Base-by-base conservation (phyloP, 139 green algal species). In the Haematococcus lacustris region DNA sequence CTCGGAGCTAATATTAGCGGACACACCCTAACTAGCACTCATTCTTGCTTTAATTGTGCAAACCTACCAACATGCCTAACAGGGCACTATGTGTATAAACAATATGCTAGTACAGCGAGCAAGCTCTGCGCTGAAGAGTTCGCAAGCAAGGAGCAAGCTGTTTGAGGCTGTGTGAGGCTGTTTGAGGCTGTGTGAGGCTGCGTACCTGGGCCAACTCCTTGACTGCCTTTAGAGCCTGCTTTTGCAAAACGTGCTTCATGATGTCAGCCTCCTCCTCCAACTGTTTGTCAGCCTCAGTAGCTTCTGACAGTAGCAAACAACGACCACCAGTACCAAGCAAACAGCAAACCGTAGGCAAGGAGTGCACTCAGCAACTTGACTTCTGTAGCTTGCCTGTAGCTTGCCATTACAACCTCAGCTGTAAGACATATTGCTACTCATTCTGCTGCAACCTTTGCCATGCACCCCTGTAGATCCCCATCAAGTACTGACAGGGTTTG, bases 171-270 rank as follows among this genome's bases (percentile, higher is more conserved):
- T n/a, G n/a, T n/a, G n/a, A n/a, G n/a, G n/a, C n/a, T n/a, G n/a
- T n/a, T n/a, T n/a, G n/a, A n/a, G n/a, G n/a, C n/a, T n/a, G n/a
- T n/a, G n/a, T n/a, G n/a, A 67, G 74, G 4, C 57, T 51, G 1
- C 76, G 6, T 63, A 89, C 91, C 83, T 89, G 88, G 1, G 95
- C 95, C 70, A 98, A 84, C 84, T 99, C 95, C 81, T 93, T 88
- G 39, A 93, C 94, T 25, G 84, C 90, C 80, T 95, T 95, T 28
- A 99, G 88, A 51, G 94, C 92, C 71, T 89, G 85, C 74, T 90
- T 93, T 71, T 94, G 87, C n/a, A 86, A 88, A 57, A 98, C 84
- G 64, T 90, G 72, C 38, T 87, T 83, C 85, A 99, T 83, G 43
- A 99, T 91, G 65, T 96, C 91, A 38, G 80, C 59, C 84, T 98